Evolutionary conservation across 106 monocot genomes (phyloP).

Genomic region (Dioscorea dumetorum): DNA sequence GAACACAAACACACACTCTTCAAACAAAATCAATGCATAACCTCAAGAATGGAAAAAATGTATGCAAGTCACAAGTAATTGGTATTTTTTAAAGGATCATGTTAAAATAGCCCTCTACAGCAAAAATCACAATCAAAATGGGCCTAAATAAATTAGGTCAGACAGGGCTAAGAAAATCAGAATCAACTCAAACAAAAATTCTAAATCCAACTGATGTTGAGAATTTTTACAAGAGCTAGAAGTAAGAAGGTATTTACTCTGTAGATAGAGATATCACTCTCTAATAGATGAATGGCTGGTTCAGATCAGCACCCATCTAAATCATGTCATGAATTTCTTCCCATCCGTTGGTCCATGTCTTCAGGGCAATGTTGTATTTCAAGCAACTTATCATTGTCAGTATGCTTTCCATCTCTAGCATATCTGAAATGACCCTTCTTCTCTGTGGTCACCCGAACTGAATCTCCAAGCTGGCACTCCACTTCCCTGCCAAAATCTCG

Average conservation of each 20-base stretch:
- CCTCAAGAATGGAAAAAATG: too few species aligned
- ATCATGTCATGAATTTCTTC: conserved; percentile 17
- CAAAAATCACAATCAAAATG: conserved; percentile 9
- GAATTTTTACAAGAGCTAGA: conserved; percentile 26
- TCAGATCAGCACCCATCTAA: conserved; percentile 8
- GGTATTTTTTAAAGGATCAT: conserved; percentile 11
- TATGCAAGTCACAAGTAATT: background rate
- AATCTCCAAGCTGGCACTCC: conserved; percentile 9
- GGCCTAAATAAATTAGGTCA: background rate
- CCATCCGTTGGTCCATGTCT: conserved; percentile 7
- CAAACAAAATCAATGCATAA: too few species aligned
- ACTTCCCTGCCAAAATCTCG: conserved; percentile 7
- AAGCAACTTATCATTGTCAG: conserved; percentile 7
- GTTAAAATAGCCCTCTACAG: conserved; percentile 8
- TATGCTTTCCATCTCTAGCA: conserved; percentile 16
- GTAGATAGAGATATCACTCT: conserved; percentile 12
- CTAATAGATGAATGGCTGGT: conserved; percentile 16
- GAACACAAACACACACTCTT: too few species aligned
- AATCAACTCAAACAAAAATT: conserved; percentile 16
- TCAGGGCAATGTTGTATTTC: conserved; percentile 14
- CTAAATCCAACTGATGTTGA: background rate
- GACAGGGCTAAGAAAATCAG: background rate
- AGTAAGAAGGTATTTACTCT: conserved; percentile 6
- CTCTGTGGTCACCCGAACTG: conserved; percentile 12
- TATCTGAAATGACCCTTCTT: conserved; percentile 24